Evolutionary conservation across 129 eudicot species (phyloP), one percentile per base, ranked within the genome.

Genomic region (Helichrysum umbraculigerum): DNA sequence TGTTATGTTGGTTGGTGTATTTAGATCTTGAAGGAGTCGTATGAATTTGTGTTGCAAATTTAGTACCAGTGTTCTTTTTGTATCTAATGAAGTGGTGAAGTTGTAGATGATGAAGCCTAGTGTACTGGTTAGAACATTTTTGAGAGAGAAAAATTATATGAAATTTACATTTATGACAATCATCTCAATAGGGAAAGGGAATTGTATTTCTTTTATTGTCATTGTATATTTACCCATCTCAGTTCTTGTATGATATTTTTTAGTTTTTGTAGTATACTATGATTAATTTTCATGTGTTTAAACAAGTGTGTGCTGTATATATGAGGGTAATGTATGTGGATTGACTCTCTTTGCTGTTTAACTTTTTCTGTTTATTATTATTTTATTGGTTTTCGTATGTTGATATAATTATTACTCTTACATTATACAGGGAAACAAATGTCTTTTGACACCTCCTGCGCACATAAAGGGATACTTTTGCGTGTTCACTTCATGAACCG

Each of bases 371-470:
- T 52, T 68, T 77, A 15, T 68, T 68, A 11, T 28, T 69, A 22
- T 9, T 72, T 15, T 47, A 3, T 25, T 37, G n/a, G 19, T 66
- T 54, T 19, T 30, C 35, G 6, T 0, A 3, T 25, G 29, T 30
- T 15, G 15, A 30, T 30, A 57, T 2, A 57, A 22, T 78, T 8
- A 33, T 71, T 70, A 16, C 58, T 70, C 41, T 59, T 78, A 30
- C 54, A 32, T 70, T 73, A 17, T 74, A 6, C 71, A 80, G 84
- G 82, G 84, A 62, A 80, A 33, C 97, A 85, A 86, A 91, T 91
- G 97, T 91, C 97, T 85, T 81, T 91, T 83, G 91, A 76, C 75
- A 76, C 87, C 77, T 61, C 80, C 57, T 76, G 85, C 76, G 78
- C 67, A 78, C 76, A 87, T 76, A 85, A 78, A 51, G 80, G 74